phyloP scores from a whole-genome alignment of 345 rosid species.

The Corchorus capsularis region DNA sequence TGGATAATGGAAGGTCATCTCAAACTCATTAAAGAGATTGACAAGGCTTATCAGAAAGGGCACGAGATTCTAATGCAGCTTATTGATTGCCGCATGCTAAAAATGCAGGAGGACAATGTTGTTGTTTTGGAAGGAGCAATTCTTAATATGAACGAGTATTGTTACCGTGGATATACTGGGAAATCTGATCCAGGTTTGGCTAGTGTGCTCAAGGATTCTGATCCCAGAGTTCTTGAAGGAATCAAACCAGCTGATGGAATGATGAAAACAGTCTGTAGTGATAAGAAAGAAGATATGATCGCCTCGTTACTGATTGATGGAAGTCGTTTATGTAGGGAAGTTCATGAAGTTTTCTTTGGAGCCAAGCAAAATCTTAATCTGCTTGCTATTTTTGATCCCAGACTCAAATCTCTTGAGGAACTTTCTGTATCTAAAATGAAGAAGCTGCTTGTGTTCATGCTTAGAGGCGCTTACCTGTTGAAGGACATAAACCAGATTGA shows the following conservation, averaged over 20 bases:
- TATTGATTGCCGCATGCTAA: constrained; percentile 41
- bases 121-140: constrained; percentile 46
- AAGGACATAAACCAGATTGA: neutral
- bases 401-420: constrained; percentile 22
- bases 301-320: constrained; percentile 19
- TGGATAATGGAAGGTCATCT: constrained; percentile 72
- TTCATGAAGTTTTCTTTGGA: constrained; percentile 1
- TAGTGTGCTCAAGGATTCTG: constrained; percentile 27
- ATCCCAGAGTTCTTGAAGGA: constrained; percentile 39
- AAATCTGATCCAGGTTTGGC: constrained; percentile 39
- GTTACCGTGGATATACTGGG: constrained; percentile 16
- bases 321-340: constrained; percentile 12
- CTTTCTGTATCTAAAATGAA: constrained; percentile 14
- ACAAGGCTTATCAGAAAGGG: constrained; percentile 46
- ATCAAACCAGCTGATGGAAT: constrained; percentile 45
- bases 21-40: constrained; percentile 32
- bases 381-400: constrained; percentile 47
- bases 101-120: constrained; percentile 45
- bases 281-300: constrained; percentile 26
- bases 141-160: constrained; percentile 29
- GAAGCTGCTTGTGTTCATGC: constrained; percentile 47
- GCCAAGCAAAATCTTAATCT: constrained; percentile 27
- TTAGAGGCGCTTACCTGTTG: constrained; percentile 47
- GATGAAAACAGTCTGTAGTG: constrained; percentile 45
- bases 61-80: constrained; percentile 56